A percentile compares a stretch with the other conserved stretches of the same genome.
Conservation (phyloP, 805 yeast genomes). For the Myxozyma lipomycoides region DNA sequence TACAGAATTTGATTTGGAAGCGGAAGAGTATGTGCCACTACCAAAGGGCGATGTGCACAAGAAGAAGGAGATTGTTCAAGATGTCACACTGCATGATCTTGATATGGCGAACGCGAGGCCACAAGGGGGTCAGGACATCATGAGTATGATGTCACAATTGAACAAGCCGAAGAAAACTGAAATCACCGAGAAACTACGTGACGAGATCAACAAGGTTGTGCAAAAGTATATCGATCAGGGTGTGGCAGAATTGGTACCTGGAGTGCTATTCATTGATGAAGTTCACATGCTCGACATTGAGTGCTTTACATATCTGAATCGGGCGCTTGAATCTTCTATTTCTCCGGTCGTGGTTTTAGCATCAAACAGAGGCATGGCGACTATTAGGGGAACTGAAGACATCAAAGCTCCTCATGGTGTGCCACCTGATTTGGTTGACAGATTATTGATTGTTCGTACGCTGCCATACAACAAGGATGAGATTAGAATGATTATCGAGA, state of each 20-base stretch:
- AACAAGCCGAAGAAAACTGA: slow-evolving; percentile 76
- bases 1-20: slow-evolving; percentile 98
- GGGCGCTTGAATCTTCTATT: slow-evolving; percentile 94
- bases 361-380: slow-evolving; percentile 97
- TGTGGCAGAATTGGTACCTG: slow-evolving; percentile 93
- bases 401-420: slow-evolving; percentile 96
- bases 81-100: slow-evolving; percentile 95
- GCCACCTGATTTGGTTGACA: slow-evolving; percentile 89
- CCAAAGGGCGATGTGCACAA: slow-evolving; percentile 99
- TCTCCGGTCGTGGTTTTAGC: slow-evolving; percentile 96
- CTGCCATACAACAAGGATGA: slow-evolving; percentile 73
- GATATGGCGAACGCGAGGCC: slow-evolving; percentile 97
- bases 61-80: slow-evolving; percentile 92
- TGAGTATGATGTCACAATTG: slow-evolving; percentile 95
- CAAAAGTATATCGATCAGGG: slow-evolving; percentile 99
- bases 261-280: slow-evolving; percentile 95
- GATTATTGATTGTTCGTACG: slow-evolving; percentile 90
- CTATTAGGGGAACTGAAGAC: slow-evolving; percentile 95
- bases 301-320: slow-evolving; percentile 88
- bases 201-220: slow-evolving; percentile 92
- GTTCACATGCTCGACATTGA: slow-evolving; percentile 98
- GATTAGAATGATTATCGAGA: slow-evolving; percentile 76
- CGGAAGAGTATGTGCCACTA: slow-evolving; percentile 95
- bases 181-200: slow-evolving; percentile 90
- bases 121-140: slow-evolving; percentile 97